phyloP scores from a whole-genome alignment of 192 early-diverging fungal species.

The Kappamyces sp. region DNA sequence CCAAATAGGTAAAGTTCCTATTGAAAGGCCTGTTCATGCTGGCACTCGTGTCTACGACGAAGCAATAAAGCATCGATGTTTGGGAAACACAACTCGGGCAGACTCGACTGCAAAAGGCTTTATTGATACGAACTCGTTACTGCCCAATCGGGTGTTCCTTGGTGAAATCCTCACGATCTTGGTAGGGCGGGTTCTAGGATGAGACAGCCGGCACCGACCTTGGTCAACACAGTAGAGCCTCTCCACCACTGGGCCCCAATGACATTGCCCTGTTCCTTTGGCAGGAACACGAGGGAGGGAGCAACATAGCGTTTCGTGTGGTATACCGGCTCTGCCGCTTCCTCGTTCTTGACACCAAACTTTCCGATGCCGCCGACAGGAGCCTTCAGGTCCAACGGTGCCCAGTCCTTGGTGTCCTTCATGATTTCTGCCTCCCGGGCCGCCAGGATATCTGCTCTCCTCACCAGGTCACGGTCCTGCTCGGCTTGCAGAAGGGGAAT shows the following conservation, averaged over 20 bases:
- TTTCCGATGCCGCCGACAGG: slow-evolving; percentile 42
- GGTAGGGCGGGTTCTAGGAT: slow-evolving; percentile 33
- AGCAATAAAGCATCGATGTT: slow-evolving; percentile 45
- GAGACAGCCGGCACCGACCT: slow-evolving; percentile 15
- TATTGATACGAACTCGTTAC: neutral
- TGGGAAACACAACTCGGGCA: neutral
- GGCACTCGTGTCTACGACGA: slow-evolving; percentile 76
- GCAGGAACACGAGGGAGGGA: slow-evolving; percentile 61
- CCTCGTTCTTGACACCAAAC: slow-evolving; percentile 54
- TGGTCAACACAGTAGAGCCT: slow-evolving; percentile 45
- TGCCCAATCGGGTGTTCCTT: slow-evolving; percentile 28
- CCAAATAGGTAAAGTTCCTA: slow-evolving; percentile 54
- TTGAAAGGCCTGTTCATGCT: slow-evolving; percentile 71
- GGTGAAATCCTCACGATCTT: slow-evolving; percentile 32
- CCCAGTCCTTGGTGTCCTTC: slow-evolving; percentile 61
- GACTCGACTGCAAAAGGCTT: neutral
- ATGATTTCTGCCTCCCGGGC: slow-evolving; percentile 78
- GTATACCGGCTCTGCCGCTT: slow-evolving; percentile 79
- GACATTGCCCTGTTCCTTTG: slow-evolving; percentile 39
- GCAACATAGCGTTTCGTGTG: slow-evolving; percentile 76
- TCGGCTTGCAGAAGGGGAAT: slow-evolving; percentile 90
- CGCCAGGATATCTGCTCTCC: slow-evolving; percentile 67
- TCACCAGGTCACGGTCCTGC: slow-evolving; percentile 80
- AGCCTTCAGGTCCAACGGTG: slow-evolving; percentile 38
- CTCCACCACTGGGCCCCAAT: slow-evolving; percentile 51